Evolutionary conservation across 805 yeast genomes (phyloP).

Genomic region (Wickerhamiella brachini): DNA sequence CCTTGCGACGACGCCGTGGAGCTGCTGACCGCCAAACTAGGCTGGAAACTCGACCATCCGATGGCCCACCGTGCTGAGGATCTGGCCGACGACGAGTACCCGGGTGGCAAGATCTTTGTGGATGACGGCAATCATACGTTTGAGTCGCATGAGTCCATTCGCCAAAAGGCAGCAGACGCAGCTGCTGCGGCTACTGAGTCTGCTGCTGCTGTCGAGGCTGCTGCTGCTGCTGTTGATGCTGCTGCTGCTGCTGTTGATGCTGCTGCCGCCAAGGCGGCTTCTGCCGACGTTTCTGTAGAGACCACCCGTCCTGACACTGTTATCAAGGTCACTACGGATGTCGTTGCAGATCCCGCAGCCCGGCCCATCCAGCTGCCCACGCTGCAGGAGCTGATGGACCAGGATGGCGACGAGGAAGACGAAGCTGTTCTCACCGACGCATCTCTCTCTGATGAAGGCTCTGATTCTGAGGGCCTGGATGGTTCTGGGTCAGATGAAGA

Average conservation of each 20-base stretch:
- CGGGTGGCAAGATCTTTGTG: conserved; percentile 17
- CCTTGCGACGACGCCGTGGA: conserved; percentile 73
- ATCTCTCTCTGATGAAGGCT: not conserved
- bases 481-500: not conserved
- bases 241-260: not conserved
- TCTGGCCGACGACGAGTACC: conserved; percentile 11
- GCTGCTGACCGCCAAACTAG: conserved; percentile 40
- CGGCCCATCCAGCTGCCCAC: not conserved
- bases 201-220: conserved; percentile 2
- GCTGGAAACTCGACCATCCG: conserved; percentile 50
- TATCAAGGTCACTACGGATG: not conserved
- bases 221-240: not conserved
- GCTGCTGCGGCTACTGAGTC: not conserved
- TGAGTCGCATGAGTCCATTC: not conserved
- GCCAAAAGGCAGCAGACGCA: not conserved
- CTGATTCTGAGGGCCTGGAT: not conserved
- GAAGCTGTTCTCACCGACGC: not conserved
- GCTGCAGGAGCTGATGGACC: not conserved
- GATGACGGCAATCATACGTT: conserved; percentile 19
- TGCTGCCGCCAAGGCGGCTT: too few relatives aligned
- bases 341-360: too few relatives aligned
- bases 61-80: conserved; percentile 27
- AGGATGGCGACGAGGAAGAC: not conserved
- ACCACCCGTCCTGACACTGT: not conserved
- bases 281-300: not conserved